Base-by-base conservation (phyloP, 2,329 filamentous ascomycete species). In the Alternaria ventricosa region DNA sequence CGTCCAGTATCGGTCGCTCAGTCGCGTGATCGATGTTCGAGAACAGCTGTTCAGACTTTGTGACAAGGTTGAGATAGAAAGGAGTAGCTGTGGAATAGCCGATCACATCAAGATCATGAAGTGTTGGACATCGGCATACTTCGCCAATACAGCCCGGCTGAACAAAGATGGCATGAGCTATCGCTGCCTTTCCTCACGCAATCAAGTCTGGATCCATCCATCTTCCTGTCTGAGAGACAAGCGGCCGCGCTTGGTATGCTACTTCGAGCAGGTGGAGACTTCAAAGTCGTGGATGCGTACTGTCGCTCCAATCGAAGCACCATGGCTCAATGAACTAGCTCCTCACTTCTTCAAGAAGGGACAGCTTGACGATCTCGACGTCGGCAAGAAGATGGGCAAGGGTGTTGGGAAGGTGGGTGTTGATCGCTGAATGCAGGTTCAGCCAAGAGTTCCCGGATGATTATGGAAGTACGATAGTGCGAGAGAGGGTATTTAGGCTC, bases 251-350 rank as follows among this genome's bases (percentile, higher is more conserved):
- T 96, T 92, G 87, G 88, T 97, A 13, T 88, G 97, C 15, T 99
- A 96, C 80, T 93, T 92, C 76, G 92, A 96, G 80, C 80, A 95
- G 58, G 92, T 94, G 10, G 85, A 92, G 71, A 95, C 92, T 41
- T 91, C 87, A 27, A 96, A 96, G 83, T 95, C 97, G 84, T 99
- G 95, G 79, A 96, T 97, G 90, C 86, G 95, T 23, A 92, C 89
- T 73, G 92, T 92, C 62, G 90, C 97, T 85, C 94, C 94, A 1
- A 87, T 98, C 56, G 90, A 96, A 75, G 85, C 92, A 0, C 89
- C 89, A 76, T 97, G 94, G 94, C 78, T 99, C 71, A 87, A 89
- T 7, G 95, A 98, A 81, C 88, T 96, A 64, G 96, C 96, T 65
- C 95, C 95, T 66, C 96, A 98, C 82, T 97, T 94, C 76, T 93